Evolutionary conservation across 345 rosid genomes (phyloP), one percentile per base, ranked within the genome.

Genomic region (Litchi chinensis): DNA sequence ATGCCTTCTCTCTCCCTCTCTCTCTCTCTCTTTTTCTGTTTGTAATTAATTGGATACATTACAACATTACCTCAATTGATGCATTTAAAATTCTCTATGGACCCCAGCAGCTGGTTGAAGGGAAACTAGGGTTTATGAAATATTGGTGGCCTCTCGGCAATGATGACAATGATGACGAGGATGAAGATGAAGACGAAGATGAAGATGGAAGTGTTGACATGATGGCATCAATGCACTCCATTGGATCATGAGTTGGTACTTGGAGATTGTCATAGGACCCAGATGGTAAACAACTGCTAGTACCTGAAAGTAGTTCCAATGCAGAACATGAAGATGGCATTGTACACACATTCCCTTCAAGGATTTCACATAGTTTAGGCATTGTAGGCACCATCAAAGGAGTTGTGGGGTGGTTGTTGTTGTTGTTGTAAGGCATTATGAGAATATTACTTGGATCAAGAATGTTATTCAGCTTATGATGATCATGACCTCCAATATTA

Each of bases 191-290:
- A 8, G 91, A 84, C 0, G 85, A 76, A 2, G 91, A 84, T 44
- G 86, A 79, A 5, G 87, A 59, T 11, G 85, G 82, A 12, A 84
- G 62, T 1, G 83, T 85, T 76, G 91, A 88, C 76, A 88, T 82
- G 77, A 89, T 89, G 68, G 89, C 85, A 79, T 93, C 91, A 68
- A 88, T 85, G 83, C 83, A 89, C 43, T 88, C 95, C 84, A 86
- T 80, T 70, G 82, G 92, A 65, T 81, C 67, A 74, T 68, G 11
- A 40, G 52, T n/a, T 56, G 78, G 70, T 77, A 81, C 65, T 46
- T 84, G 83, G 72, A 71, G 73, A 52, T 76, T 86, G 68, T 74
- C 78, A 37, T 73, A 71, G 8, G 68, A 15, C 57, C 78, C 79
- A 11, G 87, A 68, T 26, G 83, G 83, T 28, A 84, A 81, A 75